Evolutionary conservation across 1,284 basidiomycete species (phyloP).

Genomic region (Porodaedalea pini): DNA sequence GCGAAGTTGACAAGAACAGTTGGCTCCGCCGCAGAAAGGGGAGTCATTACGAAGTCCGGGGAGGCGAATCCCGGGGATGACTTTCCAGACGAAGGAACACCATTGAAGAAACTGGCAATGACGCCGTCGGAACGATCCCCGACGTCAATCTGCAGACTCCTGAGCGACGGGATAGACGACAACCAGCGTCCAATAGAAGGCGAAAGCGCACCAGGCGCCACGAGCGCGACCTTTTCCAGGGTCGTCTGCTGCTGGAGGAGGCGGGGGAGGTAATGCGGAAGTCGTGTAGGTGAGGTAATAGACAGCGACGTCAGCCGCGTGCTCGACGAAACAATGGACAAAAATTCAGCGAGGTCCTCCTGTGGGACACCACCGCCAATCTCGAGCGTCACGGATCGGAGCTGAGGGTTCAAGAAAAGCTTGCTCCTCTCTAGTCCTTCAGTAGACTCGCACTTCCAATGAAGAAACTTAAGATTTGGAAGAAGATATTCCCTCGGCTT

Average conservation of each 20-base stretch:
- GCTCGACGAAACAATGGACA: slow-evolving; percentile 56
- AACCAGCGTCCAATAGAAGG: slow-evolving; percentile 67
- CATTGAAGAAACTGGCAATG: slow-evolving; percentile 74
- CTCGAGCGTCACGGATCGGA: slow-evolving; percentile 60
- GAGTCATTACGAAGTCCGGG: slow-evolving; percentile 59
- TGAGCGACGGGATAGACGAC: slow-evolving; percentile 54
- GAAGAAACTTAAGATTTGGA: slow-evolving; percentile 61
- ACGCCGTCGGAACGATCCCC: slow-evolving; percentile 60
- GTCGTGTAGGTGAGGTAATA: slow-evolving; percentile 59
- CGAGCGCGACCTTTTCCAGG: slow-evolving; percentile 58
- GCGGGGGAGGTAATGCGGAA: slow-evolving; percentile 67
- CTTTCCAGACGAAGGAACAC: slow-evolving; percentile 37
- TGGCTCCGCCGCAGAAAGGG: slow-evolving; percentile 63
- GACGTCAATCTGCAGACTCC: slow-evolving; percentile 63
- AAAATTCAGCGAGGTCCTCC: slow-evolving; percentile 50
- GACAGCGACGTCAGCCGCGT: slow-evolving; percentile 62
- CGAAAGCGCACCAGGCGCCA: slow-evolving; percentile 67
- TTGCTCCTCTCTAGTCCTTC: slow-evolving; percentile 58
- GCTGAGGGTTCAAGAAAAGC: slow-evolving; percentile 59
- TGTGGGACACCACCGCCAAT: slow-evolving; percentile 50
- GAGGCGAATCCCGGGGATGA: slow-evolving; percentile 62
- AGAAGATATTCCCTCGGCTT: slow-evolving; percentile 60
- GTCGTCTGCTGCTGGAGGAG: slow-evolving; percentile 53
- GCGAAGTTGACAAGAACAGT: slow-evolving; percentile 19
- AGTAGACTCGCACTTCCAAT: slow-evolving; percentile 66